Percentiles rank a stretch among this genome's conserved stretches.
phyloP scores from a whole-genome alignment of 768 basidiomycete genomes.

The Calocera cornea region DNA sequence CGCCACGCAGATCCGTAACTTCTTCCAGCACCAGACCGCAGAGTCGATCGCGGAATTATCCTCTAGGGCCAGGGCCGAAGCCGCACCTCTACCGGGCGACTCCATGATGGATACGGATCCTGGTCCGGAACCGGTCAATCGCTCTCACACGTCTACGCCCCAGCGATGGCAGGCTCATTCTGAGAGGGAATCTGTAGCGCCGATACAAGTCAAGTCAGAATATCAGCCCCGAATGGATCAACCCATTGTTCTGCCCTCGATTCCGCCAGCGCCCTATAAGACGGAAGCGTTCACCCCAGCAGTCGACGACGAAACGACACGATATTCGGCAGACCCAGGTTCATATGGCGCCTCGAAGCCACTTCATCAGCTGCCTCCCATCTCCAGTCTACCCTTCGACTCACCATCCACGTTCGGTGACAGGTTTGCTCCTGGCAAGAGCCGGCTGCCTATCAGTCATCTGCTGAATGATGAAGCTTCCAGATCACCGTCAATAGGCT shows the following conservation, averaged over 20 bases:
- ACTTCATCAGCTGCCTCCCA: not conserved
- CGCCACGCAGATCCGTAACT: conserved; percentile 26
- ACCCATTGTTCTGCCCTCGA: not conserved
- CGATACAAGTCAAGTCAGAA: not conserved
- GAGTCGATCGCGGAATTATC: conserved; percentile 9
- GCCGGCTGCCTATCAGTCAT: not conserved
- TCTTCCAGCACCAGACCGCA: conserved; percentile 19
- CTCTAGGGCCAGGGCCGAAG: not conserved
- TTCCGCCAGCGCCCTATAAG: not conserved
- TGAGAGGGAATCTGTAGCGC: not conserved
- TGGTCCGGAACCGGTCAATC: not conserved
- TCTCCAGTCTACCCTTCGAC: not conserved
- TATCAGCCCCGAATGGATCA: not conserved
- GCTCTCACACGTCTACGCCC: not conserved
- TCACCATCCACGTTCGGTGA: not conserved
- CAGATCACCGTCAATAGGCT: not conserved
- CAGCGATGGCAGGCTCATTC: not conserved
- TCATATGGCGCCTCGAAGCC: not conserved
- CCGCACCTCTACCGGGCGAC: not conserved
- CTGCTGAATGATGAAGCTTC: not conserved
- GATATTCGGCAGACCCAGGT: not conserved
- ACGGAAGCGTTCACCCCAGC: not conserved
- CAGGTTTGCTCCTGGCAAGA: not conserved
- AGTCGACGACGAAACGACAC: not conserved
- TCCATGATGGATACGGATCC: not conserved